phyloP scores from a whole-genome alignment of 805 yeast genomes.

The Suhomyces tanzawaensis region DNA sequence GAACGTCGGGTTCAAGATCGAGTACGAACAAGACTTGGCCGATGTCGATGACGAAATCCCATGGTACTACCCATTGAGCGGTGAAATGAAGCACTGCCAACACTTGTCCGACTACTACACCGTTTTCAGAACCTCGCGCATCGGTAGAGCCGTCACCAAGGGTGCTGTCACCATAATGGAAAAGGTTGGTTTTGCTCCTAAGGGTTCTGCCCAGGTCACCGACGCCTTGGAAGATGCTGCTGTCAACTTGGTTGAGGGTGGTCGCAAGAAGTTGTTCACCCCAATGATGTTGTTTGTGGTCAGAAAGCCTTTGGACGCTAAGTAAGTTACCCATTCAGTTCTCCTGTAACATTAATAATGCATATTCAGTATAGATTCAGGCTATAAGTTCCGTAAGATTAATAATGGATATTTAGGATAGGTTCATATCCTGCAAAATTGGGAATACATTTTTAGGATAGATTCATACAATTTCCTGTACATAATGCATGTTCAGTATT shows the following conservation, averaged over 20 bases:
- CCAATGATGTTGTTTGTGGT: slow-evolving; percentile 96
- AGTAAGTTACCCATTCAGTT: slow-evolving; percentile 4
- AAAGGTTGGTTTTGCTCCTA: slow-evolving; percentile 83
- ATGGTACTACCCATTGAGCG: slow-evolving; percentile 96
- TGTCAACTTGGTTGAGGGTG: slow-evolving; percentile 90
- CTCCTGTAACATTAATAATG: neutral
- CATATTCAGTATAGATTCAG: neutral
- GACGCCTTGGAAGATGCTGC: slow-evolving; percentile 96
- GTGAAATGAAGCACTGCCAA: slow-evolving; percentile 89
- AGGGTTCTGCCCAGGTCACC: slow-evolving; percentile 85
- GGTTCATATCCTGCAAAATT: too few relatives aligned
- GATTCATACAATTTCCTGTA: neutral
- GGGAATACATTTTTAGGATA: too few relatives aligned
- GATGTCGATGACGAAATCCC: slow-evolving; percentile 80
- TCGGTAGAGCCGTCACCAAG: slow-evolving; percentile 87
- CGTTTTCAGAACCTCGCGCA: slow-evolving; percentile 77
- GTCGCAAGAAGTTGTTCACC: slow-evolving; percentile 82
- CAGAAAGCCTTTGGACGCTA: slow-evolving; percentile 63
- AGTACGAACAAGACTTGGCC: slow-evolving; percentile 78
- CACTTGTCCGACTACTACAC: slow-evolving; percentile 74
- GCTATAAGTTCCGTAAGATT: neutral
- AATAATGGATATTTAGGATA: too few relatives aligned
- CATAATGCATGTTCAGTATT: neutral
- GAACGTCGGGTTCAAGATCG: slow-evolving; percentile 82
- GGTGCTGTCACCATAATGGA: slow-evolving; percentile 79